Conservation (phyloP, 352 stramenopile species). For the Thalassiosira exigua region DNA sequence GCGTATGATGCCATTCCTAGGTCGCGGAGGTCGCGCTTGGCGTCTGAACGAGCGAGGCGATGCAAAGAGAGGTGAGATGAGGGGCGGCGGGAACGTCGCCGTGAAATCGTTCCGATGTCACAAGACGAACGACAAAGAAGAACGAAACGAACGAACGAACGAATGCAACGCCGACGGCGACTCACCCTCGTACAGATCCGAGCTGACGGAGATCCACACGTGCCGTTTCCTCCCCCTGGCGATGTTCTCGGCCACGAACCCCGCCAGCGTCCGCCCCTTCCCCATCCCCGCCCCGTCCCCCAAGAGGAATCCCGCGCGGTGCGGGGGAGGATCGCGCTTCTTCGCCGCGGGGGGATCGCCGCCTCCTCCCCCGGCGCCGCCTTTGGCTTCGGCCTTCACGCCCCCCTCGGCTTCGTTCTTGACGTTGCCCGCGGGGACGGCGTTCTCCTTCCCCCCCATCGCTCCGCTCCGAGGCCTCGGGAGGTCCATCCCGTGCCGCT, state of each 20-base stretch:
- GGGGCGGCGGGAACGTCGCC: not conserved
- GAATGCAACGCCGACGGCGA: not conserved
- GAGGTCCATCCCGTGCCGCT: slow-evolving; percentile 67
- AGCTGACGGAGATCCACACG: slow-evolving; percentile 82
- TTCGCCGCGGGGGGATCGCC: too few species aligned
- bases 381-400: slow-evolving; percentile 1
- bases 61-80: not conserved
- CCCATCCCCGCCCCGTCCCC: slow-evolving; percentile 80
- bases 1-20: slow-evolving; percentile 47
- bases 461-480: not conserved
- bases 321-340: slow-evolving; percentile 24
- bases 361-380: not conserved
- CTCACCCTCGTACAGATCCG: slow-evolving; percentile 61
- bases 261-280: slow-evolving; percentile 84
- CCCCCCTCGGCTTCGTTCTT: not conserved
- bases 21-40: slow-evolving; percentile 58
- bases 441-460: slow-evolving; percentile 9
- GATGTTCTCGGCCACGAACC: slow-evolving; percentile 81
- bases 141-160: too few species aligned
- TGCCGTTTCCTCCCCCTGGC: slow-evolving; percentile 68
- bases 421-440: not conserved
- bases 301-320: slow-evolving; percentile 77
- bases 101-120: too few species aligned
- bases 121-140: too few species aligned
- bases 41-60: slow-evolving; percentile 37